phyloP scores from a whole-genome alignment of 139 green algal genomes.

The Raphidocelis subcapitata region DNA sequence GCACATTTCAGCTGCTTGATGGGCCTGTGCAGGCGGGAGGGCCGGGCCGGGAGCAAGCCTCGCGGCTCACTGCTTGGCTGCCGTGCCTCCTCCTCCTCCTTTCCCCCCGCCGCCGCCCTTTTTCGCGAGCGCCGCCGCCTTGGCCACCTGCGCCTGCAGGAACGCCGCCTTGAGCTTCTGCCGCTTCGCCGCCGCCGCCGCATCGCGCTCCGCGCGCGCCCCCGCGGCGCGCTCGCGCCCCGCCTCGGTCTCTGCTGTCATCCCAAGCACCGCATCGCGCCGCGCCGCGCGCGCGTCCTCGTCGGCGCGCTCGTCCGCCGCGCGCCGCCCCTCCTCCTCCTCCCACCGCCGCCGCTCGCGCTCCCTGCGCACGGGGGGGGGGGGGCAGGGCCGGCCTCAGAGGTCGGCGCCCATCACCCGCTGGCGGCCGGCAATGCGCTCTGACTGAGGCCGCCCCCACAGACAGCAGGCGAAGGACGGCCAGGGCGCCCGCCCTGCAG shows the following conservation, averaged over 20 bases:
- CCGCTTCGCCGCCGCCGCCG: conserved; percentile 35
- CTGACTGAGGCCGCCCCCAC: neutral
- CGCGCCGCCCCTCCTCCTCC: conserved; percentile 37
- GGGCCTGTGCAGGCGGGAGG: too few species aligned
- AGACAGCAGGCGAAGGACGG: neutral
- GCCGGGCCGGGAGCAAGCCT: too few species aligned
- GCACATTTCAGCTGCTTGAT: too few species aligned
- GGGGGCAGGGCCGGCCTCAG: neutral
- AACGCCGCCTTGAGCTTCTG: conserved; percentile 62
- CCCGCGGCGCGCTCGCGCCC: conserved; percentile 33
- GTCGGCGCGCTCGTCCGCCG: conserved; percentile 15
- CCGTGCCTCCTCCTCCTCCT: conserved; percentile 1
- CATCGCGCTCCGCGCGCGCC: conserved; percentile 33
- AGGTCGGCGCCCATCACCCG: neutral
- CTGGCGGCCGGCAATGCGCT: neutral
- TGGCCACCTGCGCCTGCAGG: conserved; percentile 49
- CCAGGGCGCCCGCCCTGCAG: neutral
- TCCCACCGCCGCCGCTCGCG: conserved; percentile 55
- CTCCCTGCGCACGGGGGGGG: conserved; percentile 27
- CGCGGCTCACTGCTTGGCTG: too few species aligned
- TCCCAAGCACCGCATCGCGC: neutral
- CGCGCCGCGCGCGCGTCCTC: conserved; percentile 15
- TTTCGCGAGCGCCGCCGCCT: neutral
- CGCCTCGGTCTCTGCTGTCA: conserved; percentile 37
- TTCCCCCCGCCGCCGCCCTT: conserved; percentile 10